These are phyloP conservation scores for Sherardia arvensis DNA, from an alignment of 257 asterid species.

Conservation along the genomic window DNA sequence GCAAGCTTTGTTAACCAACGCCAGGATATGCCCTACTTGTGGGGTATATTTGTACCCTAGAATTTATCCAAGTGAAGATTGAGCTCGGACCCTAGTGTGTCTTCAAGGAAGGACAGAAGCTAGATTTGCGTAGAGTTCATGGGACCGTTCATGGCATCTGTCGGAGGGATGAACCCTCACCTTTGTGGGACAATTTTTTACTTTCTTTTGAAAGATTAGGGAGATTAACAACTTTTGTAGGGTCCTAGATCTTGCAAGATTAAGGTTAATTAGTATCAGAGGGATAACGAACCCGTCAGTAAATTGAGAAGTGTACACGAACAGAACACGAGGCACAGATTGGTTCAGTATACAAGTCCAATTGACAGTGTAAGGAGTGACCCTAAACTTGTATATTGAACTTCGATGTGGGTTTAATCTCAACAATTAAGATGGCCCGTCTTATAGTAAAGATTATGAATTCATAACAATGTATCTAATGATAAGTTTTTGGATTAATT, in stretches of 20 bases:
- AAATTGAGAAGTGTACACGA: no score
- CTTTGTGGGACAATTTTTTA: constrained; percentile 11
- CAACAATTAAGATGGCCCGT: no score
- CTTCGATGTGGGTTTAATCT: no score
- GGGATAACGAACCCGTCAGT: no score
- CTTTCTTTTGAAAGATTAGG: constrained; percentile 3
- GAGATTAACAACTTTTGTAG: constrained; percentile 15
- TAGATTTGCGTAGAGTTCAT: constrained; percentile 28
- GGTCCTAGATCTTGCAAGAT: constrained; percentile 15
- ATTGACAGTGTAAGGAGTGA: no score
- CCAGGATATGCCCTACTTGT: constrained; percentile 10
- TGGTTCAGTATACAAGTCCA: no score
- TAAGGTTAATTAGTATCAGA: background rate
- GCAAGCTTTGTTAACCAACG: constrained; percentile 24
- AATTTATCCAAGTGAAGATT: constrained; percentile 22
- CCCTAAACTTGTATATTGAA: no score
- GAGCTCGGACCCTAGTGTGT: constrained; percentile 33
- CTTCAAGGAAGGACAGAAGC: constrained; percentile 34
- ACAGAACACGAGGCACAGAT: no score
- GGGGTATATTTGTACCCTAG: constrained; percentile 60
- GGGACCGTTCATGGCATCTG: constrained; percentile 28
- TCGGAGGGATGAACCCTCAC: constrained; percentile 16
- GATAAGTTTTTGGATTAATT: no score
- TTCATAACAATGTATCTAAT: background rate
- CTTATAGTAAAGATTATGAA: background rate